Evolutionary conservation across 2,329 filamentous ascomycete species (phyloP), one percentile per base, ranked within the genome.

Genomic region (Aspergillus luchuensis): DNA sequence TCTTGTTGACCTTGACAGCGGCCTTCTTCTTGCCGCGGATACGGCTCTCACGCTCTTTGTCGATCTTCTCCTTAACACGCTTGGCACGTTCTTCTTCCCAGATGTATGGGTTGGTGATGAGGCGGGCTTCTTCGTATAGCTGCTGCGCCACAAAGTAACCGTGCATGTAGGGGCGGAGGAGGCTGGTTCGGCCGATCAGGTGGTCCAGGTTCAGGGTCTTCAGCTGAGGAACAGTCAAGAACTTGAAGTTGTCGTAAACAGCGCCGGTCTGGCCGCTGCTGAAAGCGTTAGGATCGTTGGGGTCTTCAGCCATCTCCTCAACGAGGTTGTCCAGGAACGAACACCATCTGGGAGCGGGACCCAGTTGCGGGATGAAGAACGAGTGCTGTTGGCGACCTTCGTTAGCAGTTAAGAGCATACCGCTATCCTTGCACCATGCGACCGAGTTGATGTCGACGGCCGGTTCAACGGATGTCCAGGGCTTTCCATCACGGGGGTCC

Each of bases 241-340:
- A 99, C 79, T 98, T 99, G 86, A 94, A 98, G 78, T 99, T 98
- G 79, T 99, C 95, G 81, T 99, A 99, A 8, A 95, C 91, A 69
- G 95, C 89, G 79, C 87, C 80, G 77, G 84, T 72, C 57, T 80
- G 76, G 30, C 74, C 71, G 25, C 72, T 70, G 58, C 70, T 76
- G 68, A 80, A 82, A 10, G 80, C 78, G 56, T 85, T 84, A 5
- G 87, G 87, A 69, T 89, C 87, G 68, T 87, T 85, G 8, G 82
- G 81, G 67, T 89, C 86, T 73, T 98, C 94, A 8, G 94, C 94
- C 92, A 99, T 97, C 78, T 99, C 96, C 80, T 99, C 95, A 8
- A 98, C 95, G 71, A 99, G 87, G 71, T 96, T 97, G 78, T 99
- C 96, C 63, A 99, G 81, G 86, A 98, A 98, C 3, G 91, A 89